Evolutionary conservation across 129 eudicot species (phyloP), one percentile per base, ranked within the genome.

Genomic region (Flaveria bidentis): DNA sequence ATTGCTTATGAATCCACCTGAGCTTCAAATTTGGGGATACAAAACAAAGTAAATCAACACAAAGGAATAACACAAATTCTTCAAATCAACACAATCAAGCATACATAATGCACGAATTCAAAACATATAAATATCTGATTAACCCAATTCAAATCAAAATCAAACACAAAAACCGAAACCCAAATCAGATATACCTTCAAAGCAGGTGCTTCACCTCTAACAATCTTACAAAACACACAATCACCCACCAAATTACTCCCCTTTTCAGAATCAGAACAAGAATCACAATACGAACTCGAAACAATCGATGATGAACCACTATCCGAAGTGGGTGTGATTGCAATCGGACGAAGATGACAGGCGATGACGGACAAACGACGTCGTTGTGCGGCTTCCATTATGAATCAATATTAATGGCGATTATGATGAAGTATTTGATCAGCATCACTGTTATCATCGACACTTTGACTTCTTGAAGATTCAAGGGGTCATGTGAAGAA

Each of bases 171-270:
- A 74, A 30, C 0, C 17, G 47, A 57, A 68, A 62, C 60, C 20
- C 28, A 61, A 50, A 55, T 33, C 41, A 78, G 17, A 30, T 5
- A 45, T 73, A 93, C 97, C 97, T 93, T 93, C 2, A 88, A 69
- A 80, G 99, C 89, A 75, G 94, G 92, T 15, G 99, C 84, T 45
- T 95, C 85, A 33, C 96, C 96, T 9, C 67, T 73, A 80, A 87
- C 50, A 86, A 95, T 95, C 87, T 80, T 90, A 67, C 99, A 95
- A 69, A 95, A 95, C 50, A 89, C 87, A 77, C 97, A 93, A 62
- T 82, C 86, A 49, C 52, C 12, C 1, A 72, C 78, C 7, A 56
- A 26, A 61, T 66, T 66, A 10, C 23, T 26, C 30, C 81, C 39
- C 1, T 76, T 76, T 2, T 76, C 75, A 20, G 74, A 75, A 70